A percentile compares a stretch with the other conserved stretches of the same genome.
Conservation (phyloP, 257 asterid genomes). For the Mitragyna speciosa region DNA sequence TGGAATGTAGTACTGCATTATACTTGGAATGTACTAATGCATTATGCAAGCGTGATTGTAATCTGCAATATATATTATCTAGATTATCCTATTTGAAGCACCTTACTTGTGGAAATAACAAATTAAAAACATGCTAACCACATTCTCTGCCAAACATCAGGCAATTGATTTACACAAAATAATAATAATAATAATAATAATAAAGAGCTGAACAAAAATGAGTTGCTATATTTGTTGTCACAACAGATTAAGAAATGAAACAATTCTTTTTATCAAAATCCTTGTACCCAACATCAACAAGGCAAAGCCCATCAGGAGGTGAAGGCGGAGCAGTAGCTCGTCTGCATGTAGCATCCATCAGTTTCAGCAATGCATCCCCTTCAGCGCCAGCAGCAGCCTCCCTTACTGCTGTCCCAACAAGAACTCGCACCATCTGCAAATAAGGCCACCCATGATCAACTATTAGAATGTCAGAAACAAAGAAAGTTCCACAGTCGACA, state of each 20-base stretch:
- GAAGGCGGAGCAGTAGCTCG: slow-evolving; percentile 99
- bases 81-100: too few species aligned
- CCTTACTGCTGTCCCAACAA: slow-evolving; percentile 85
- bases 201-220: too few species aligned
- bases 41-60: too few species aligned
- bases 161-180: background rate
- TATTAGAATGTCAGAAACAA: too few species aligned
- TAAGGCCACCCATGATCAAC: background rate
- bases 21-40: too few species aligned
- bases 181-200: too few species aligned
- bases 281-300: slow-evolving; percentile 76
- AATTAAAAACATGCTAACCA: background rate
- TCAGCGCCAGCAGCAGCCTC: slow-evolving; percentile 98
- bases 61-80: too few species aligned
- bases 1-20: too few species aligned
- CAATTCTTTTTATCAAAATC: slow-evolving; percentile 56
- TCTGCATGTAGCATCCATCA: slow-evolving; percentile 91
- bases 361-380: slow-evolving; percentile 67
- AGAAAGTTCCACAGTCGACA: background rate
- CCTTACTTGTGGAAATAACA: background rate
- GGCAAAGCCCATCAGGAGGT: slow-evolving; percentile 95
- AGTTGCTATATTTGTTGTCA: too few species aligned
- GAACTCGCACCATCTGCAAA: slow-evolving; percentile 89
- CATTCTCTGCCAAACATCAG: background rate
- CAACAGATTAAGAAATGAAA: slow-evolving; percentile 51